Conservation (phyloP, 192 early-diverging fungal species). For the Dissophora ornata region DNA sequence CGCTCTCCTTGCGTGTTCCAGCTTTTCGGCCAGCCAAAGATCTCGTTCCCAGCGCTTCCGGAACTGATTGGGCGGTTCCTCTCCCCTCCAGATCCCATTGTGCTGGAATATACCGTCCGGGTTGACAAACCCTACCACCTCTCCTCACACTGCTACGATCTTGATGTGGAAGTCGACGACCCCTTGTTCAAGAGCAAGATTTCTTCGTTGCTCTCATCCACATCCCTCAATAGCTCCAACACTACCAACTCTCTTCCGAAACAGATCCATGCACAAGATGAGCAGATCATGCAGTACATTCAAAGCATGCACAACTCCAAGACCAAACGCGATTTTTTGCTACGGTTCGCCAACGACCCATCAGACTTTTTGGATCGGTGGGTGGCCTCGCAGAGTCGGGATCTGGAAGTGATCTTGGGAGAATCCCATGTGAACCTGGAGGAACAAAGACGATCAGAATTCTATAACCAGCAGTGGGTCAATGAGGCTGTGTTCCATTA, state of each 20-base stretch:
- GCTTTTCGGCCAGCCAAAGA: constrained; percentile 74
- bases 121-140: constrained; percentile 83
- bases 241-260: constrained; percentile 53
- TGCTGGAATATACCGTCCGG: constrained; percentile 89
- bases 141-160: constrained; percentile 85
- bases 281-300: constrained; percentile 79
- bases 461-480: constrained; percentile 83
- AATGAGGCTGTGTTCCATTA: constrained; percentile 94
- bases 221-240: constrained; percentile 51
- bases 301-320: constrained; percentile 89
- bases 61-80: constrained; percentile 83
- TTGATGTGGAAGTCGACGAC: constrained; percentile 92
- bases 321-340: constrained; percentile 93
- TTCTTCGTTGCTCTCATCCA: constrained; percentile 58
- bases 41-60: constrained; percentile 85
- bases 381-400: constrained; percentile 92
- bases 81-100: constrained; percentile 84
- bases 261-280: constrained; percentile 51
- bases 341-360: constrained; percentile 86
- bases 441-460: constrained; percentile 75
- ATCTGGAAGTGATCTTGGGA: constrained; percentile 86
- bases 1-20: too few species aligned
- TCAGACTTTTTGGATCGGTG: constrained; percentile 92
- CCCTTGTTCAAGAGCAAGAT: constrained; percentile 68
- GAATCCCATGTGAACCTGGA: constrained; percentile 79